Evolutionary conservation across 306 rosid genomes (phyloP).

Genomic region (Dalbergia cultrata): DNA sequence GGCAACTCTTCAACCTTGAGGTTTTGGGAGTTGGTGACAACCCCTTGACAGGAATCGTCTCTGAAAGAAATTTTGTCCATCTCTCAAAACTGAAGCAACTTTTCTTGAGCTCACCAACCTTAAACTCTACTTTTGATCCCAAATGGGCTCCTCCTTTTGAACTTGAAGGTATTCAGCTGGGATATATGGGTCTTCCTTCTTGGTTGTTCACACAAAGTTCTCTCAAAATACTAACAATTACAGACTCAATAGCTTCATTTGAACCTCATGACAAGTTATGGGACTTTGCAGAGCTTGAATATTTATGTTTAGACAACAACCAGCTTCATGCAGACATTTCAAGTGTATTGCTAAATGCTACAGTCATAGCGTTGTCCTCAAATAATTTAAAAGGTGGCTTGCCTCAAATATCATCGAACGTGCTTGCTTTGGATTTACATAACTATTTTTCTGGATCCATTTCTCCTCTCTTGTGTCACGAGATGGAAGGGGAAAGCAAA

Average conservation of each 20-base stretch:
- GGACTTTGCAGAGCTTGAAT: neutral
- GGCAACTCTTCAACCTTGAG: too few relatives aligned
- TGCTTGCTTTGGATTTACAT: neutral
- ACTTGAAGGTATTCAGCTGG: neutral
- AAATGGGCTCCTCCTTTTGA: neutral
- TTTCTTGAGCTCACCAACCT: neutral
- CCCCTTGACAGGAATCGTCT: neutral
- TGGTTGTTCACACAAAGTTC: neutral
- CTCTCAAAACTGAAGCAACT: neutral
- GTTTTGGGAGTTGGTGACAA: neutral
- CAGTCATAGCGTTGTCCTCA: neutral
- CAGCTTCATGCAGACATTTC: neutral
- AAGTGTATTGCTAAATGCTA: neutral
- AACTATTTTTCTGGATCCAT: conserved; percentile 4
- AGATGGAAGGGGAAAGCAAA: neutral
- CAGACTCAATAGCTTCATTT: neutral
- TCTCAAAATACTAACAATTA: neutral
- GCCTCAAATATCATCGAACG: conserved; percentile 3
- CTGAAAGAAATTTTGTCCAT: neutral
- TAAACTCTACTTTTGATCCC: neutral
- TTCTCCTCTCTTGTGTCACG: conserved; percentile 19
- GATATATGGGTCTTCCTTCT: neutral
- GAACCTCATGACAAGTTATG: neutral
- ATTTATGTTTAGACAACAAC: neutral
- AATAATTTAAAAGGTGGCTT: neutral